Conservation (phyloP, 345 rosid species). For the Corchorus olitorius region DNA sequence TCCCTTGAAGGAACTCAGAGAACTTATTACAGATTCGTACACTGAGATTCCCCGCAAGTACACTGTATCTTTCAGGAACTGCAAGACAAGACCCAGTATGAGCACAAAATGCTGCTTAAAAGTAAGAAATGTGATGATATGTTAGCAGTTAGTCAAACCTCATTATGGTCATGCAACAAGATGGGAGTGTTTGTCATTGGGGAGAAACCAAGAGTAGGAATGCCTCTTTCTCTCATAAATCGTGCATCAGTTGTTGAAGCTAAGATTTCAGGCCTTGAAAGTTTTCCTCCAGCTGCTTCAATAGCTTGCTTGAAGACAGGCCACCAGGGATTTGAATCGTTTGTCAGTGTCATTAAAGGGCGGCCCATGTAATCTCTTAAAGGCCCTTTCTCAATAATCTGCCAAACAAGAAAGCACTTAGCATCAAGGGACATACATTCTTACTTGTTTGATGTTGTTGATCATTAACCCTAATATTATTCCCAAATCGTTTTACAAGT, state of each 20-base stretch:
- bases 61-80: constrained; percentile 70
- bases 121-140: constrained; percentile 3
- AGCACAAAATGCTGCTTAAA: constrained; percentile 12
- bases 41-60: constrained; percentile 82
- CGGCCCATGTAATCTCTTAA: constrained; percentile 58
- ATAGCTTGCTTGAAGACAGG: constrained; percentile 69
- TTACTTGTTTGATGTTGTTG: background rate
- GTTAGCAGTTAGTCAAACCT: constrained; percentile 48
- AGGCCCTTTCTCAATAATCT: constrained; percentile 64
- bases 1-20: constrained; percentile 64
- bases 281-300: constrained; percentile 72
- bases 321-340: constrained; percentile 95
- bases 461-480: background rate
- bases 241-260: constrained; percentile 89
- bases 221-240: constrained; percentile 61
- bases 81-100: constrained; percentile 21
- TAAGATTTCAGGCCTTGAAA: constrained; percentile 82
- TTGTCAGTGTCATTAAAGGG: constrained; percentile 63
- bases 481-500: background rate
- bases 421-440: background rate
- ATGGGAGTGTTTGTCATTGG: constrained; percentile 87
- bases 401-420: constrained; percentile 22
- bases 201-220: constrained; percentile 83
- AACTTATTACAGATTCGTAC: constrained; percentile 68
- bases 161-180: constrained; percentile 83